A percentile compares a stretch with the other conserved stretches of the same genome.
Conservation (phyloP, 208 protist species). For the Naegleria gruberi region DNA sequence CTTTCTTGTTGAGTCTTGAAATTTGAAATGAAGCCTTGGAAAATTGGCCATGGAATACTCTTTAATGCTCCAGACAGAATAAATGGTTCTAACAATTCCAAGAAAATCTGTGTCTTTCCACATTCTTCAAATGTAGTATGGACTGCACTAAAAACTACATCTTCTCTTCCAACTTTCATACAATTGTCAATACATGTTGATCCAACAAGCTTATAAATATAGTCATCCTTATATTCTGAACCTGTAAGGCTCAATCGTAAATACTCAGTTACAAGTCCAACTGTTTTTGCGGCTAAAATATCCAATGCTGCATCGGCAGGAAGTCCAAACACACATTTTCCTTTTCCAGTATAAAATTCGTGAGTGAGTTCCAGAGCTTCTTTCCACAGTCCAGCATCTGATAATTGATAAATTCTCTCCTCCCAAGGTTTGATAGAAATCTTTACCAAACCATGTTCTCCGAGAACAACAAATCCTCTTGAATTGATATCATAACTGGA, state of each 20-base stretch:
- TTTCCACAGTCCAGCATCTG: not conserved
- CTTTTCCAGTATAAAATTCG: not conserved
- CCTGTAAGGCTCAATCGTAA: not conserved
- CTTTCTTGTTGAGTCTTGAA: not conserved
- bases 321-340: not conserved
- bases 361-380: not conserved
- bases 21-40: not conserved
- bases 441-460: not conserved
- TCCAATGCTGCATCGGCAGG: not conserved
- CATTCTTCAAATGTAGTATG: not conserved
- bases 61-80: not conserved
- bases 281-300: not conserved
- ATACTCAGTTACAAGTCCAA: not conserved
- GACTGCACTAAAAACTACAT: not conserved
- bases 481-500: not conserved
- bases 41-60: not conserved
- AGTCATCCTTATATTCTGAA: not conserved
- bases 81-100: not conserved
- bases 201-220: not conserved
- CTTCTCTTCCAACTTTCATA: not conserved
- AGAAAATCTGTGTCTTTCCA: not conserved
- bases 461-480: not conserved
- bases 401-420: not conserved
- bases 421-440: not conserved
- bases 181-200: not conserved